Conservation (phyloP, 2,329 filamentous ascomycete species). For the Diplodia sapinea region DNA sequence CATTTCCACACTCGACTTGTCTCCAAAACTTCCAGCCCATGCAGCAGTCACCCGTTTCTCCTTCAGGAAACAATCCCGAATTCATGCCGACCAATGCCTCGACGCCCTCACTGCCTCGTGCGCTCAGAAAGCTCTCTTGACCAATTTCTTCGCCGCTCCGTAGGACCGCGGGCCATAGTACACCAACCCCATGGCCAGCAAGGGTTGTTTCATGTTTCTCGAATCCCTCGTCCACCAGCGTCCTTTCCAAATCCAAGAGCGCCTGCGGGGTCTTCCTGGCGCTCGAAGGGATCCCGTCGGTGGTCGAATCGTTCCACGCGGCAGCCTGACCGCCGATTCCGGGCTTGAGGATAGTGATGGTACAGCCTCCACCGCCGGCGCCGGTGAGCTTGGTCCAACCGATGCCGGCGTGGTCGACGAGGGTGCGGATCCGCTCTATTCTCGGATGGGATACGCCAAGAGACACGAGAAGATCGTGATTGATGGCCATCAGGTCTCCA, state of each 20-base stretch:
- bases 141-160: constrained; percentile 89
- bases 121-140: constrained; percentile 83
- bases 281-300: too few relatives aligned
- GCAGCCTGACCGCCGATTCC: too few relatives aligned
- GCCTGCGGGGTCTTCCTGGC: not conserved
- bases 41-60: too few relatives aligned
- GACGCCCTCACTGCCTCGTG: constrained; percentile 81
- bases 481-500: constrained; percentile 89
- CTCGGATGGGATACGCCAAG: constrained; percentile 94
- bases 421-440: constrained; percentile 85
- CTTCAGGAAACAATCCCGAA: too few relatives aligned
- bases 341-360: constrained; percentile 80
- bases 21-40: constrained; percentile 51
- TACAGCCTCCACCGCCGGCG: constrained; percentile 92
- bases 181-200: constrained; percentile 89
- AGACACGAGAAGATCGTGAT: constrained; percentile 87
- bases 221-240: constrained; percentile 61
- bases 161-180: constrained; percentile 86
- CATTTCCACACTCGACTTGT: too few relatives aligned
- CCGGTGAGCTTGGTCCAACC: constrained; percentile 98
- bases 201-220: constrained; percentile 85
- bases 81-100: constrained; percentile 84
- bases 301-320: too few relatives aligned
- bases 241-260: constrained; percentile 38
- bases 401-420: constrained; percentile 80